A percentile compares a stretch with the other conserved stretches of the same genome.
Conservation (phyloP, 805 yeast species). For the Starmera caribaea region DNA sequence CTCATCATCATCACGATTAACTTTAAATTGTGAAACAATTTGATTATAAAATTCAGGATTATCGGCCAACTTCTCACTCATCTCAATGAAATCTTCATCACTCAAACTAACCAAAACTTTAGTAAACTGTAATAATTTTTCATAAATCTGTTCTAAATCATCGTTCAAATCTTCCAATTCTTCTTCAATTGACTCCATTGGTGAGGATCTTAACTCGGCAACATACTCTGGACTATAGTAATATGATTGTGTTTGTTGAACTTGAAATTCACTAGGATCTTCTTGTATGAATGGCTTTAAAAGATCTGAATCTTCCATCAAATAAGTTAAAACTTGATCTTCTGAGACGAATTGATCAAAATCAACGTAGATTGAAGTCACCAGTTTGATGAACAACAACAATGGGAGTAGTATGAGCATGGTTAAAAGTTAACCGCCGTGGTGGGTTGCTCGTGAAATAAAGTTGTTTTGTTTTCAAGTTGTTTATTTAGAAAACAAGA, state of each 20-base stretch:
- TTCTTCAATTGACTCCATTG: neutral
- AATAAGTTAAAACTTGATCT: neutral
- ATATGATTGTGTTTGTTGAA: neutral
- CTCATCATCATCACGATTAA: neutral
- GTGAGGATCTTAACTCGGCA: neutral
- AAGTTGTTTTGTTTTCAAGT: too few species aligned
- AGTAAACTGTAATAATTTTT: neutral
- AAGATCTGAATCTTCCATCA: neutral
- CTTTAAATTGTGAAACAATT: neutral
- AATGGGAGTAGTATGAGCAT: too few species aligned
- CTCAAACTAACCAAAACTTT: neutral
- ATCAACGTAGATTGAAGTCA: neutral
- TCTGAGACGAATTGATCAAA: neutral
- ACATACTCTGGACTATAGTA: neutral
- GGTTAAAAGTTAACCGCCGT: too few species aligned
- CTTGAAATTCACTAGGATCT: too few species aligned
- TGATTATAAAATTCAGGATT: conserved; percentile 1
- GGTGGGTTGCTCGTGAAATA: too few species aligned
- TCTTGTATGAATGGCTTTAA: neutral
- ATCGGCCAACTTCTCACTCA: neutral
- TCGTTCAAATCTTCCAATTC: conserved; percentile 1
- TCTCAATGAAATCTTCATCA: conserved; percentile 1
- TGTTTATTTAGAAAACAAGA: too few species aligned
- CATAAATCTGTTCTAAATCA: neutral
- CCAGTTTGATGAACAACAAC: too few species aligned